Evolutionary conservation across 176 grass and related monocot genomes (phyloP).

Genomic region (Lolium rigidum): DNA sequence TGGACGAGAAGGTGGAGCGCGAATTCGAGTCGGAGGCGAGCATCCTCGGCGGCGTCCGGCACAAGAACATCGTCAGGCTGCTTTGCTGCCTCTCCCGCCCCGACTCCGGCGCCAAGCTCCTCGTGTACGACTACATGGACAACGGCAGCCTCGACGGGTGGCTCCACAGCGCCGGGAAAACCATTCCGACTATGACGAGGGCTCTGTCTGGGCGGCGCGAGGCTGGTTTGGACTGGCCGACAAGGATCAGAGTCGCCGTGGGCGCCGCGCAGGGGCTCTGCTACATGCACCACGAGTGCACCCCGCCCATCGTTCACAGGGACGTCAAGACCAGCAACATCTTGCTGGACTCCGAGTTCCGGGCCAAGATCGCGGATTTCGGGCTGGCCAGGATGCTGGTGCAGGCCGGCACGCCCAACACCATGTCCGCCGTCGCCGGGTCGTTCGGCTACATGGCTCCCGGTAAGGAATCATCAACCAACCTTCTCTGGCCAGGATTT

Average conservation of each 20-base stretch:
- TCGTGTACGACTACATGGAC: conserved; percentile 91
- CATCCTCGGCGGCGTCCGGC: conserved; percentile 71
- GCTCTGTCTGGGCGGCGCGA: neutral
- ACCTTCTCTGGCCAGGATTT: neutral
- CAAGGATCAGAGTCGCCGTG: conserved; percentile 69
- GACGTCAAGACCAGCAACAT: conserved; percentile 94
- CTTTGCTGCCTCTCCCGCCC: conserved; percentile 67
- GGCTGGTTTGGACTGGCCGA: conserved; percentile 59
- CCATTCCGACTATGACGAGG: conserved; percentile 24
- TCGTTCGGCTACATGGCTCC: conserved; percentile 97
- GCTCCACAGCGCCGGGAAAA: conserved; percentile 53
- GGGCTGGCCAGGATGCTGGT: conserved; percentile 80
- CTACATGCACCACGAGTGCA: conserved; percentile 91
- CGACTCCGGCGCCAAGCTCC: conserved; percentile 60
- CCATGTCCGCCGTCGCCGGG: conserved; percentile 69
- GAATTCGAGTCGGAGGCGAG: conserved; percentile 77
- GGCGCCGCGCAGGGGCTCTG: conserved; percentile 64
- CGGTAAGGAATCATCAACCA: conserved; percentile 41
- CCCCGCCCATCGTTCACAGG: conserved; percentile 73
- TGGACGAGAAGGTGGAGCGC: conserved; percentile 57
- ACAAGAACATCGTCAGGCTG: conserved; percentile 85
- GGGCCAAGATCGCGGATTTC: conserved; percentile 73
- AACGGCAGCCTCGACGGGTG: conserved; percentile 79
- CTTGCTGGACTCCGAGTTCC: conserved; percentile 73
- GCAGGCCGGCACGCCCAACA: conserved; percentile 48